Percentiles rank a stretch among this genome's conserved stretches.
Evolutionary conservation across 2,329 filamentous ascomycete species (phyloP).

Genomic region (Ophiostoma ips): DNA sequence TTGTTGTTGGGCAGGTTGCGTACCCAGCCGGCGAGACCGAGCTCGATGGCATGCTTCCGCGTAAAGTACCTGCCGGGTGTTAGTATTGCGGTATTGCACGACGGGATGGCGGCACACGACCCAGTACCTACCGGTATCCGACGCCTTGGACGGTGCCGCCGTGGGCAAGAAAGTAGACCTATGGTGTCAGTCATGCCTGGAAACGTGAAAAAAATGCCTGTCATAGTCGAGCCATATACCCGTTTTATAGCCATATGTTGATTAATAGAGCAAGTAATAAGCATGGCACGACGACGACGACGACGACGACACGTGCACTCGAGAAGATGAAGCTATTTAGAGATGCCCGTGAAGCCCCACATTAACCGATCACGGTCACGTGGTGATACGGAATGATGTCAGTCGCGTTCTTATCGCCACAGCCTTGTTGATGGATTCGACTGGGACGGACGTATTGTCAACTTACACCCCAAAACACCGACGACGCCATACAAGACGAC

Average conservation of each 20-base stretch:
- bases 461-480: no score
- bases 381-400: background rate
- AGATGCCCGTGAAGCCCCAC: background rate
- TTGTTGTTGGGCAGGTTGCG: slow-evolving; percentile 43
- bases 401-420: background rate
- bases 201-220: background rate
- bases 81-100: no score
- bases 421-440: no score
- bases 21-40: slow-evolving; percentile 46
- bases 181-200: background rate
- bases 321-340: background rate
- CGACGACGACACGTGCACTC: no score
- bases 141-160: slow-evolving; percentile 54
- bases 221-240: slow-evolving; percentile 7
- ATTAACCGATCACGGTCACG: background rate
- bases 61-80: slow-evolving; percentile 39
- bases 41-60: slow-evolving; percentile 33
- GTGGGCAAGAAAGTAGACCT: slow-evolving; percentile 52
- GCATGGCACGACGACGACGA: no score
- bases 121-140: slow-evolving; percentile 33
- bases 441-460: no score
- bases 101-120: no score
- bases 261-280: background rate
- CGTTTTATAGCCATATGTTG: slow-evolving; percentile 12
- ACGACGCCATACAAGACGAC: no score